A percentile compares a stretch with the other conserved stretches of the same genome.
Evolutionary conservation across 2,329 filamentous ascomycete genomes (phyloP).

Genomic region (Clonostachys rosea): DNA sequence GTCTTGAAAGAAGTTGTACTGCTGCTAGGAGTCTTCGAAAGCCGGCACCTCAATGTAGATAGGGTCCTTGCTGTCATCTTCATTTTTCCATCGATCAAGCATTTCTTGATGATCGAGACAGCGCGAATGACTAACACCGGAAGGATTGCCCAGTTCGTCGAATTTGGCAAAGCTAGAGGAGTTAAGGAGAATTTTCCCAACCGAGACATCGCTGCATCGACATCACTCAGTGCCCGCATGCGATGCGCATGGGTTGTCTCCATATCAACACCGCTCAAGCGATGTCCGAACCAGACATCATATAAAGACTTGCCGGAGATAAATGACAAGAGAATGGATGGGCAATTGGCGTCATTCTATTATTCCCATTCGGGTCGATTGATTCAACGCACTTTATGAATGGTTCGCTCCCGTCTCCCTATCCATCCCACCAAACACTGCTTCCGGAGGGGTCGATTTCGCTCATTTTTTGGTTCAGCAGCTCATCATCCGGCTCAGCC

Average conservation of each 20-base stretch:
- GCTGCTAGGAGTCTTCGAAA: slow-evolving; percentile 2
- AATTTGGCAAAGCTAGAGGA: background rate
- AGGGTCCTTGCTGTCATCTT: slow-evolving; percentile 6
- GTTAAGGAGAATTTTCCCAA: slow-evolving; percentile 8
- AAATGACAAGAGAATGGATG: slow-evolving; percentile 18
- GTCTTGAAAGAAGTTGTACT: background rate
- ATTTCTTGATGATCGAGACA: slow-evolving; percentile 6
- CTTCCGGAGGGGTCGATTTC: too few relatives aligned
- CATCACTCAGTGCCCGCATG: slow-evolving; percentile 5
- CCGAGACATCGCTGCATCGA: slow-evolving; percentile 12
- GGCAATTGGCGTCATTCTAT: slow-evolving; percentile 13
- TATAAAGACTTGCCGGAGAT: slow-evolving; percentile 14
- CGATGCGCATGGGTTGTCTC: background rate
- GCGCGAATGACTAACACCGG: background rate
- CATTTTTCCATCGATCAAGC: slow-evolving; percentile 4
- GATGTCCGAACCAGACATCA: slow-evolving; percentile 17
- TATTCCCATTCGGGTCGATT: too few relatives aligned
- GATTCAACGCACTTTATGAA: too few relatives aligned
- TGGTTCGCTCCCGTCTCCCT: too few relatives aligned
- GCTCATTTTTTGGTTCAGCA: too few relatives aligned
- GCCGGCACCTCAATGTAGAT: slow-evolving; percentile 7
- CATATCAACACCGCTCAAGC: slow-evolving; percentile 4
- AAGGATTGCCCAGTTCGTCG: background rate
- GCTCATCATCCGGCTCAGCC: too few relatives aligned
- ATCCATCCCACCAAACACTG: too few relatives aligned